These are phyloP conservation scores for Colletotrichum echinochloae DNA, from an alignment of 2,329 filamentous ascomycete species.

Conservation along the genomic window DNA sequence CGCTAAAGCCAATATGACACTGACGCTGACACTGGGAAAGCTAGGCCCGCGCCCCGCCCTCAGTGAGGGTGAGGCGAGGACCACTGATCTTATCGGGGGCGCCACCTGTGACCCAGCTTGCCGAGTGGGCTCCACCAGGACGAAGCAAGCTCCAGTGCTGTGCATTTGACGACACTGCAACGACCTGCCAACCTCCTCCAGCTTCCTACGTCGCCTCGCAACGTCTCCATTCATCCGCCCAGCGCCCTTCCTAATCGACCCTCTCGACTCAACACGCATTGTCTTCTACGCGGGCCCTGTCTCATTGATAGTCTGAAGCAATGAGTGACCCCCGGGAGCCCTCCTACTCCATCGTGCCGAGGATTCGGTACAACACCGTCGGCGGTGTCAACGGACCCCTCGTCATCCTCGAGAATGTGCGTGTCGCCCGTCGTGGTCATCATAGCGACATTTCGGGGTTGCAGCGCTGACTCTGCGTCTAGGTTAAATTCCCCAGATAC, in stretches of 20 bases:
- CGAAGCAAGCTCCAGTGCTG: conserved; percentile 55
- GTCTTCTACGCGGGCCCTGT: conserved; percentile 37
- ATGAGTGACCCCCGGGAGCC: conserved; percentile 70
- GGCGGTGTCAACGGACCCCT: conserved; percentile 97
- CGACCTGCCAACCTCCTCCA: conserved; percentile 51
- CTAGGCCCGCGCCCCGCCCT: conserved; percentile 20
- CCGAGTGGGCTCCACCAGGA: conserved; percentile 50
- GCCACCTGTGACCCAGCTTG: conserved; percentile 33
- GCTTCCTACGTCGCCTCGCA: conserved; percentile 33
- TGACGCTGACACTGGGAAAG: conserved; percentile 30
- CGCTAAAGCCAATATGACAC: conserved; percentile 22
- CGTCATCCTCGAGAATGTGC: conserved; percentile 95
- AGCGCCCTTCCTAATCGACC: conserved; percentile 35
- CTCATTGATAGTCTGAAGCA: conserved; percentile 46
- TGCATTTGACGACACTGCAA: conserved; percentile 38
- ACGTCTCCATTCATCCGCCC: conserved; percentile 33
- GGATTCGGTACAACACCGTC: conserved; percentile 96
- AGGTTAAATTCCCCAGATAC: conserved; percentile 98
- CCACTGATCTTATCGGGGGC: conserved; percentile 39
- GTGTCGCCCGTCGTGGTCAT: conserved; percentile 49
- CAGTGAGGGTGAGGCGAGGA: neutral
- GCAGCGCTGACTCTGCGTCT: conserved; percentile 32
- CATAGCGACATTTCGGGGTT: conserved; percentile 25
- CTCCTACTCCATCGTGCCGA: conserved; percentile 69
- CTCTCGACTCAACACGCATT: conserved; percentile 39